Base-by-base conservation (phyloP, 1,139 yeast genomes). In the Geotrichum fermentans region DNA sequence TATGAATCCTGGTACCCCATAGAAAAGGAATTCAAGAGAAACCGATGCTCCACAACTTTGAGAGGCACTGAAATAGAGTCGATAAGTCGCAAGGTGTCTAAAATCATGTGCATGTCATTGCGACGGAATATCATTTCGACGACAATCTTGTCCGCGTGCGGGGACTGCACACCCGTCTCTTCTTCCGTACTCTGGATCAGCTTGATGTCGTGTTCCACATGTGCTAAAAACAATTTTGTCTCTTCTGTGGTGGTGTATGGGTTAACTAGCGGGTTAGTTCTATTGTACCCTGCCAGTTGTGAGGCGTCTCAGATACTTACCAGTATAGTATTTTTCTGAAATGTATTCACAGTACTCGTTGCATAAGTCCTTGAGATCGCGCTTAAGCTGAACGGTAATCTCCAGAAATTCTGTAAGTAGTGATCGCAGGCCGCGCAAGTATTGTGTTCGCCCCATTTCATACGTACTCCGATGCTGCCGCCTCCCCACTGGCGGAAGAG, bases 101-200 rank as follows among this genome's bases (percentile, higher is more conserved):
- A 34, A 14, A 47, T 20, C 20, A 21, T 26, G 37, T 47, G 45
- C 50, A 47, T 47, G 30, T 47, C 50, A 10, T 43, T 20, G 13
- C 50, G 29, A 18, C 50, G 35, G 24, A 37, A 47, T 10, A 47
- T 26, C 18, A 47, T 47, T 26, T 47, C 47, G n/a, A 29, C 37
- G 8, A 43, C 16, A 14, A 47, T 39, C 36, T 37, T 40, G 26
- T 36, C 14, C 14, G 13, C 24, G 20, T 28, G 18, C 13, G 29
- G 37, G 14, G n/a, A 10, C 8, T 7, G 33, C 10, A 36, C 3
- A 5, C 13, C 16, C 18, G 33, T 34, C 11, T 39, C 41, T 16
- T 34, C 45, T 7, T 28, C 34, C 1, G 40, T 28, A 17, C 22
- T 32, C 14, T 36, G 21, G 16, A 40, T 40, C 35, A 47, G 30